phyloP scores from a whole-genome alignment of 306 rosid genomes.

The Acacia crassicarpa region DNA sequence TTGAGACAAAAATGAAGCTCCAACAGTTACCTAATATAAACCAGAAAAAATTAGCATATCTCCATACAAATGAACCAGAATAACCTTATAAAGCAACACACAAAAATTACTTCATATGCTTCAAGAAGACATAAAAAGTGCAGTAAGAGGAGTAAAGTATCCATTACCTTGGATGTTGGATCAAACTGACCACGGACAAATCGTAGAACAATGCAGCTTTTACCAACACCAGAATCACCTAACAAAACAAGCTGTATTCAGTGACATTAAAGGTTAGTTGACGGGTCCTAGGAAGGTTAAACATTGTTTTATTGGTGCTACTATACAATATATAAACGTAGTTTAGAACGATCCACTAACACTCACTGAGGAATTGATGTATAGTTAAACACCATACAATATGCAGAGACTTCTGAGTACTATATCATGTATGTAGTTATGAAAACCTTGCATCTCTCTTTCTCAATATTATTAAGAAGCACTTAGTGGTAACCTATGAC shows the following conservation, averaged over 20 bases:
- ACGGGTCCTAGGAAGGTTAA: slow-evolving; percentile 9
- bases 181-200: slow-evolving; percentile 99
- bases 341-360: not conserved
- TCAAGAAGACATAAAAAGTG: slow-evolving; percentile 4
- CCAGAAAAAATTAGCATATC: not conserved
- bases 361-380: not conserved
- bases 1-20: slow-evolving; percentile 98
- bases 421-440: not conserved
- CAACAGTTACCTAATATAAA: slow-evolving; percentile 76
- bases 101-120: not conserved
- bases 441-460: not conserved
- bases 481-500: not conserved
- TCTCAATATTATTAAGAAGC: not conserved
- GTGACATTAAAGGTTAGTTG: slow-evolving; percentile 36
- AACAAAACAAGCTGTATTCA: slow-evolving; percentile 83
- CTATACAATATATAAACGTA: slow-evolving; percentile 5
- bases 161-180: slow-evolving; percentile 91
- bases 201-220: slow-evolving; percentile 97
- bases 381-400: not conserved
- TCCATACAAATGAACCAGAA: not conserved
- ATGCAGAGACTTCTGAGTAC: not conserved
- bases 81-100: slow-evolving; percentile 1
- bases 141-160: slow-evolving; percentile 17
- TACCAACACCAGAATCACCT: slow-evolving; percentile 99
- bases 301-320: slow-evolving; percentile 14